Base-by-base conservation (phyloP, 352 stramenopile genomes). In the Aphanomyces euteiches region DNA sequence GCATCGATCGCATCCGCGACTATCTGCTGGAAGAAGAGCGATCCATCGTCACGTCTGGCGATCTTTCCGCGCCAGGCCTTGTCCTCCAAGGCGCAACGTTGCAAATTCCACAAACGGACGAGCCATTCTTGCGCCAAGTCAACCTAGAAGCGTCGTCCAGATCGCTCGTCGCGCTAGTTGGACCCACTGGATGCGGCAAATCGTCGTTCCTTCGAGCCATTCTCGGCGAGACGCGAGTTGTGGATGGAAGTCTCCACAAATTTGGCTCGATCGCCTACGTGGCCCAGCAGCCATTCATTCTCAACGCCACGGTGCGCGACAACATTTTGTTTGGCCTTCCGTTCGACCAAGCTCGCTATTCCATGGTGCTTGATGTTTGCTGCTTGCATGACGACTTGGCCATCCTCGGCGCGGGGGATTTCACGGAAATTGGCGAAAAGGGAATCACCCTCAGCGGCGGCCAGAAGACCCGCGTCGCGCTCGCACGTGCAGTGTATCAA, bases 111-210 rank as follows among this genome's bases (percentile, higher is more conserved):
- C 3, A 43, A 4, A 43, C 57, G 17, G 8, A 12, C 15, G 37
- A 13, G 57, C 12, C 57, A 6, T 7, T 66, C 10, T n/a, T 77
- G 78, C 3, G 87, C 96, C 69, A 76, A 96, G 34, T 93, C 87
- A 85, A 97, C 72, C 74, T 97, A n/a, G 90, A 88, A 72, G 56
- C 98, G 5, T 75, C 97, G 6, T 90, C 97, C 70, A 89, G 97
- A 74, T 75, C 84, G 21, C 74, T 98, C 3, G 79, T 77, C 43
- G 91, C 91, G 17, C 89, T 98, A 2, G 93, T 98, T 75, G 85
- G 83, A 50, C 86, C 97, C 75, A 90, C 97, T 34, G 91, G 82
- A 15, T 47, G 28, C 7, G 86, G 86, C 10, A 94, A 92, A 67
- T 77, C 61, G 7, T 89, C 76, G 38, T 67, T 94, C 17, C 78